Percentiles rank a stretch among this genome's conserved stretches.
These are phyloP conservation scores for Mortierella hygrophila DNA, from an alignment of 192 early-diverging fungal genomes.

Conservation along the genomic window DNA sequence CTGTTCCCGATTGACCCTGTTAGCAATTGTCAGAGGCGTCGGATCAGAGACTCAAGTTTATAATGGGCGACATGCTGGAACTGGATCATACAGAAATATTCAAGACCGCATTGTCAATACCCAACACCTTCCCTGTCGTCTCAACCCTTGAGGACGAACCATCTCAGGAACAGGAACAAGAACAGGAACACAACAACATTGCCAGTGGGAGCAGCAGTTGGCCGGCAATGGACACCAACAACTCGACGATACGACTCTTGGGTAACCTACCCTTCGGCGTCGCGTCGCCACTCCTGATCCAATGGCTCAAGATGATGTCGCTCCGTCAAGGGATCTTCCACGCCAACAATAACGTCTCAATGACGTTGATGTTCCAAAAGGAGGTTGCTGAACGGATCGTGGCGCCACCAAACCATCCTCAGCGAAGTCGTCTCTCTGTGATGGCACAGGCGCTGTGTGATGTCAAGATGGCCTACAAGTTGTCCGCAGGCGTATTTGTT, in stretches of 20 bases:
- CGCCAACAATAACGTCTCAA: constrained; percentile 56
- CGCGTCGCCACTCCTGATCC: constrained; percentile 76
- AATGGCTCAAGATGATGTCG: constrained; percentile 77
- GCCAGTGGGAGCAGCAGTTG: neutral
- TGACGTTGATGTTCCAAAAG: constrained; percentile 90
- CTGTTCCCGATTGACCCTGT: neutral
- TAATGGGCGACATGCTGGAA: constrained; percentile 77
- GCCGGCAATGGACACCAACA: constrained; percentile 14
- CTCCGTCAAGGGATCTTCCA: constrained; percentile 72
- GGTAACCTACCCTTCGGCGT: constrained; percentile 87
- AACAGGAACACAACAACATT: neutral
- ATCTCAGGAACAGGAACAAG: neutral
- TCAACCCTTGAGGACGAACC: neutral
- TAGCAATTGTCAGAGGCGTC: constrained; percentile 82
- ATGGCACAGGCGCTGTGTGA: constrained; percentile 80
- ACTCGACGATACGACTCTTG: constrained; percentile 68
- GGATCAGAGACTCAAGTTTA: constrained; percentile 51
- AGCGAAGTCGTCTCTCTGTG: constrained; percentile 77
- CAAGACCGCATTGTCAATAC: constrained; percentile 38
- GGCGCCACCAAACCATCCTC: constrained; percentile 61
- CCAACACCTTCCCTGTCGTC: neutral
- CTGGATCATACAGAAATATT: constrained; percentile 69
- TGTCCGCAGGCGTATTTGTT: constrained; percentile 77
- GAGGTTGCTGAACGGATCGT: constrained; percentile 80
- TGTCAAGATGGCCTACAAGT: constrained; percentile 69